Evolutionary conservation across 1,284 basidiomycete genomes (phyloP), one percentile per base, ranked within the genome.

Genomic region (Cerioporus squamosus): DNA sequence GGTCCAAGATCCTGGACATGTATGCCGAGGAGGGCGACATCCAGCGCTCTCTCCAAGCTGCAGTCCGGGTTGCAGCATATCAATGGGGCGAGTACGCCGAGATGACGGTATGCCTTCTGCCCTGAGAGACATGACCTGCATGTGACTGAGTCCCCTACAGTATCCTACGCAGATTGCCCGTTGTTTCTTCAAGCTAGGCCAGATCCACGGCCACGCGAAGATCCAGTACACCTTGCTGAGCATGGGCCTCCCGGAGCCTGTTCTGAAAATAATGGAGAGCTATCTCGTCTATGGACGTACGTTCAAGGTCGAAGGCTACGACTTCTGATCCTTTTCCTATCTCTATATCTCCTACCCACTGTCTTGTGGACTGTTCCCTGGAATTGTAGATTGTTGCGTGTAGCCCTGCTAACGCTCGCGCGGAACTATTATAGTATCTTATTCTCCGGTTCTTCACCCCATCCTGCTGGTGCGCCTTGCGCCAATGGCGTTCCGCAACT

Each of bases 1-100:
- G 96, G 88, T 78, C 87, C 52, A 94, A 94, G 72, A 76, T 99
- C 53, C 83, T 99, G 75, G 95, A 98, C 75, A 93, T 91, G 80
- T 99, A 98, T 69, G 89, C 94, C 5, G 94, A 95, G 12, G 95
- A 97, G 67, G 90, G 93, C 1, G 97, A 98, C 71, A 88, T 99
- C 49, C 92, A 92, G 70, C 81, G 95, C 40, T 90, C 88, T 46
- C 83, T 99, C 61, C 95, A 97, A 75, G 93, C 93, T 1, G 96
- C 94, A 1, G 93, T 98, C 62, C 84, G 95, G 44, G 85, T 98
- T 52, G 94, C 94, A 26, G 94, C 95, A 20, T 98, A 98, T 78
- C 92, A 97, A 72, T 86, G 88, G 75, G 90, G 88, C 60, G 86
- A 93, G 69, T 87, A 91, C 67, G 88, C 91, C 55, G 93, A 95